Base-by-base conservation (phyloP, 1,284 basidiomycete species). In the Peniophora sp. region DNA sequence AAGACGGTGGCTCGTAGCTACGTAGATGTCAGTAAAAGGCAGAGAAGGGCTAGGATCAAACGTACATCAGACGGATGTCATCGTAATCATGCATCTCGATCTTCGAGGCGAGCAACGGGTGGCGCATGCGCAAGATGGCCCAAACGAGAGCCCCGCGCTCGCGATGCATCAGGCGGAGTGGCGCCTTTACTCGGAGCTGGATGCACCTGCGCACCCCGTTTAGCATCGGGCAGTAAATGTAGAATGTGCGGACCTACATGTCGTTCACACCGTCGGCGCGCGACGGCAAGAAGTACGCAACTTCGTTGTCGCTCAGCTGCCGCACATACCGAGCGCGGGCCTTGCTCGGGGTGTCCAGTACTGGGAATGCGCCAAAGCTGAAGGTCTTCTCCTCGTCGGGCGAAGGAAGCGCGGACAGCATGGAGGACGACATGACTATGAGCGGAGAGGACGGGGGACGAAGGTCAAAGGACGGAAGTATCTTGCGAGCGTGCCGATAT, bases 191-290 rank as follows among this genome's bases (percentile, higher is more conserved):
- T 2, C 80, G 81, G 45, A 91, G 69, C 62, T 89, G 86, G 24
- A 87, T 64, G 60, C 83, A 85, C 82, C 82, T 84, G 53, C 22
- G 49, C n/a, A 41, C 24, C 36, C 38, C 48, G n/a, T n/a, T 27
- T 5, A 32, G 27, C 6, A 32, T 32, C 5, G 27, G 16, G 19
- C 5, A n/a, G 5, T 6, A 8, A n/a, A 20, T 47, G 27, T 32
- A 48, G 19, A 19, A 24, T 20, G 45, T 39, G 23, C 36, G 24
- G 35, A 62, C 75, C 52, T 60, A 89, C 89, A 91, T 90, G 64
- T 92, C 89, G 59, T 91, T 91, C 24, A 90, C 88, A 12, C 89
- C 89, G 53, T 71, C 77, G 47, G 78, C 79, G 19, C 87, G 74
- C 2, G 81, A 81, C 1, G 85, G 87, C 10, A 89, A 71, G 61